phyloP scores from a whole-genome alignment of 176 grass and related monocot species.

The Raddia distichophylla region DNA sequence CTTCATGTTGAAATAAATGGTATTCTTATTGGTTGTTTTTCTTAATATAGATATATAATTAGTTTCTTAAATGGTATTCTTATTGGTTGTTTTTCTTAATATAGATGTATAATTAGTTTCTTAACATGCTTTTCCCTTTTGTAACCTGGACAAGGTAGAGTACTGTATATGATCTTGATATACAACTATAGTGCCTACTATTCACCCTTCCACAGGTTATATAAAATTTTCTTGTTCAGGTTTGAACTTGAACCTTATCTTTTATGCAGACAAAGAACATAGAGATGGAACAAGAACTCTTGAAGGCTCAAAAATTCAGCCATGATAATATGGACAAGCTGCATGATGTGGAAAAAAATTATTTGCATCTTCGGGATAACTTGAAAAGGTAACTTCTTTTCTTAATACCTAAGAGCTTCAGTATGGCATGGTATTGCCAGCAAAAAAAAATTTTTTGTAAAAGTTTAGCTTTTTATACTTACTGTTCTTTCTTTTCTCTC shows the following conservation, averaged over 20 bases:
- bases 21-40: not conserved
- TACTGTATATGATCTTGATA: not conserved
- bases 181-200: not conserved
- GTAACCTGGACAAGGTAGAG: slow-evolving; percentile 1
- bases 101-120: not conserved
- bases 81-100: not conserved
- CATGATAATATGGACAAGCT: slow-evolving; percentile 77
- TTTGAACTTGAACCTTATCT: slow-evolving; percentile 20
- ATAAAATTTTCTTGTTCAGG: slow-evolving; percentile 14
- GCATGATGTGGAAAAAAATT: slow-evolving; percentile 69
- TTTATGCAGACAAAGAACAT: slow-evolving; percentile 56
- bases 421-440: slow-evolving; percentile 6
- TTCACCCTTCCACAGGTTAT: not conserved
- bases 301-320: slow-evolving; percentile 58
- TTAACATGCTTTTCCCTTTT: not conserved
- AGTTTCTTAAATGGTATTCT: slow-evolving; percentile 8
- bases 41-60: not conserved
- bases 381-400: slow-evolving; percentile 61
- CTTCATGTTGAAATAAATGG: slow-evolving; percentile 17
- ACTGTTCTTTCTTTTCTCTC: not conserved
- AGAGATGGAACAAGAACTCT: slow-evolving; percentile 73
- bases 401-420: not conserved
- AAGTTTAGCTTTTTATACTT: not conserved
- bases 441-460: not conserved
- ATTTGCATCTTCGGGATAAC: slow-evolving; percentile 65